Evolutionary conservation across 495 filamentous ascomycete genomes (phyloP), one percentile per base, ranked within the genome.

Genomic region (Aspergillus asperescens): DNA sequence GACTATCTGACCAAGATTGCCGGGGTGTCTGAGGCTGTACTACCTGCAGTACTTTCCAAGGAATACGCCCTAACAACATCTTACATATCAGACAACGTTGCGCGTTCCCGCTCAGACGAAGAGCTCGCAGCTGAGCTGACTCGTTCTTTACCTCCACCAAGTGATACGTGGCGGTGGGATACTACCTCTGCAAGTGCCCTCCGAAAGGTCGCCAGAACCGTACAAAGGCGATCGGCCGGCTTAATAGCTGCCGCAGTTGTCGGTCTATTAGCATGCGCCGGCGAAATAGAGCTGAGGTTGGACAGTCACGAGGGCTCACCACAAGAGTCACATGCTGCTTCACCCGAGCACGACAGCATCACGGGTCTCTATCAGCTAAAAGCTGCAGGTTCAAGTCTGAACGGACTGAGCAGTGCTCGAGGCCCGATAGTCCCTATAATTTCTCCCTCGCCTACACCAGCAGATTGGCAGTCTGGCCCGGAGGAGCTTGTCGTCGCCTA

Each of bases 401-500:
- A 41, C 20, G 48, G 44, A 9, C 20, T 47, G 7, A 62, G 61
- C 40, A 60, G 46, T 23, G 34, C 50, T 15, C 64, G 64, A 10
- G 68, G 67, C 1, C 72, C 68, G n/a, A 69, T 76, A 34, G 73
- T 76, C n/a, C 73, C 73, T 10, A 70, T 76, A 13, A 50, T 76
- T 0, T 64, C 62, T 1, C 64, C 64, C 12, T 62, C 70, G 7
- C 66, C 69, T 12, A 56, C 61, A 0, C 66, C 71, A 12, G 62
- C 61, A 8, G 71, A 73, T 46, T 75, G 72, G 72, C 68, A 76
- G 44, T 75, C 70, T 5, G 71, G 72, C 8, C 74, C 74, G 4
- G 75, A 86, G 35, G 83, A 88, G 57, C 65, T 91, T 40, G 81
- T 86, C 5, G 82, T 91, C 9, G 87, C 86, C 5, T 90, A 87